Conservation (phyloP, 202 grass and related monocot genomes). For the Elaeis oleifera region DNA sequence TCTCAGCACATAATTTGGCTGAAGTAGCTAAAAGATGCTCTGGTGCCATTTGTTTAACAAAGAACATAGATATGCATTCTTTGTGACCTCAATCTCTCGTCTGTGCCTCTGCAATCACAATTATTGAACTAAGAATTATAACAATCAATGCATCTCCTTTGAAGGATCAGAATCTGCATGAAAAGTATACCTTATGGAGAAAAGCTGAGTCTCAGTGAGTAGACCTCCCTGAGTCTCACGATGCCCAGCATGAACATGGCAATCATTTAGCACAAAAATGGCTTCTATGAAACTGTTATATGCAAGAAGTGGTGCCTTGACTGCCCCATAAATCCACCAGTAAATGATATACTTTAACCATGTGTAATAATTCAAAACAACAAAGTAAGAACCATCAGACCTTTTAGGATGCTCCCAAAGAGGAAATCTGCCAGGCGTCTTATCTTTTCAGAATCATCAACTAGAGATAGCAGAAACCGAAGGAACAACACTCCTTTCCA, state of each 20-base stretch:
- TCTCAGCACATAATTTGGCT: conserved; percentile 91
- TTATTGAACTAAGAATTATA: background rate
- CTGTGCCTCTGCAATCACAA: conserved; percentile 54
- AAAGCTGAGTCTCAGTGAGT: conserved; percentile 42
- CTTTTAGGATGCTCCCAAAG: conserved; percentile 86
- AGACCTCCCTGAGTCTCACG: conserved; percentile 38
- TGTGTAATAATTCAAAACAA: conserved; percentile 2
- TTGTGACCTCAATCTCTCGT: conserved; percentile 63
- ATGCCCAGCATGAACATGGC: conserved; percentile 39
- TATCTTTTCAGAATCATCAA: conserved; percentile 88
- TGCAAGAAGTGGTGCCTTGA: conserved; percentile 92
- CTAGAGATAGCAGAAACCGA: conserved; percentile 69
- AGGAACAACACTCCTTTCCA: conserved; percentile 94
- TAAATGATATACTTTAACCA: background rate
- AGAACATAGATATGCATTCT: conserved; percentile 92
- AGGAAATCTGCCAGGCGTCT: conserved; percentile 77
- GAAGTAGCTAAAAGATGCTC: conserved; percentile 96
- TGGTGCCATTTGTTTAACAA: conserved; percentile 94
- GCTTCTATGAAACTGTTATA: conserved; percentile 99
- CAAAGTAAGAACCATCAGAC: conserved; percentile 21
- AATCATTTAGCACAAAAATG: conserved; percentile 72
- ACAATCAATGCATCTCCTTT: too few species aligned
- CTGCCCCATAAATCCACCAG: conserved; percentile 38
- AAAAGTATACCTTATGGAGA: conserved; percentile 44
- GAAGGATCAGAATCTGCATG: too few species aligned